Evolutionary conservation across 2,329 filamentous ascomycete genomes (phyloP).

Genomic region (Hirsutella thompsonii): DNA sequence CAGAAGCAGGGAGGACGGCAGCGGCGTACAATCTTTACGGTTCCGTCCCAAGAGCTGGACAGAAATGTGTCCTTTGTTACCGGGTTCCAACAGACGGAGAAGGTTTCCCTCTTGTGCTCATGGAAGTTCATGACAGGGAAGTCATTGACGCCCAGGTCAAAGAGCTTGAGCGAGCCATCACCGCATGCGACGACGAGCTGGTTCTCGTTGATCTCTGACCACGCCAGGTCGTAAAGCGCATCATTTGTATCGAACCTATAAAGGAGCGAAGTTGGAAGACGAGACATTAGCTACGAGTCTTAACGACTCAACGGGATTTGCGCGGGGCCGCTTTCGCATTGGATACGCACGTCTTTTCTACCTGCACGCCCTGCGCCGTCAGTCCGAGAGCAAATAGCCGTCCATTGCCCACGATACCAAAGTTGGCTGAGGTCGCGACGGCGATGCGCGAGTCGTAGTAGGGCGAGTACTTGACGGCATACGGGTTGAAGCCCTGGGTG

Average conservation of each 20-base stretch:
- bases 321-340: no score
- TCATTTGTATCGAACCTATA: slow-evolving; percentile 93
- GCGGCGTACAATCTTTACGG: slow-evolving; percentile 65
- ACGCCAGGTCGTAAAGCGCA: slow-evolving; percentile 85
- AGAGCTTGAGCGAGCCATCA: slow-evolving; percentile 90
- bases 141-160: slow-evolving; percentile 67
- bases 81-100: slow-evolving; percentile 86
- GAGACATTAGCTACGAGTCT: no score
- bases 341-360: slow-evolving; percentile 64
- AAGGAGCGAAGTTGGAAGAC: not conserved
- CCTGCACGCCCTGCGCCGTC: slow-evolving; percentile 69
- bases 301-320: no score
- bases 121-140: slow-evolving; percentile 88
- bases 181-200: slow-evolving; percentile 82
- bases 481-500: slow-evolving; percentile 89
- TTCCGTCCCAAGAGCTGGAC: slow-evolving; percentile 91
- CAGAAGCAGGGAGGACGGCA: not conserved
- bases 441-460: slow-evolving; percentile 94
- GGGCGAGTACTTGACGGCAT: slow-evolving; percentile 94
- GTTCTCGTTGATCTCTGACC: slow-evolving; percentile 95
- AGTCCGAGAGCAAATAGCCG: slow-evolving; percentile 74
- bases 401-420: slow-evolving; percentile 93
- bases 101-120: slow-evolving; percentile 87
- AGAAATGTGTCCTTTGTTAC: slow-evolving; percentile 83
- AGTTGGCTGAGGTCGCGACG: slow-evolving; percentile 85